Evolutionary conservation across 306 rosid species (phyloP).

Genomic region (Calophaca sinica): DNA sequence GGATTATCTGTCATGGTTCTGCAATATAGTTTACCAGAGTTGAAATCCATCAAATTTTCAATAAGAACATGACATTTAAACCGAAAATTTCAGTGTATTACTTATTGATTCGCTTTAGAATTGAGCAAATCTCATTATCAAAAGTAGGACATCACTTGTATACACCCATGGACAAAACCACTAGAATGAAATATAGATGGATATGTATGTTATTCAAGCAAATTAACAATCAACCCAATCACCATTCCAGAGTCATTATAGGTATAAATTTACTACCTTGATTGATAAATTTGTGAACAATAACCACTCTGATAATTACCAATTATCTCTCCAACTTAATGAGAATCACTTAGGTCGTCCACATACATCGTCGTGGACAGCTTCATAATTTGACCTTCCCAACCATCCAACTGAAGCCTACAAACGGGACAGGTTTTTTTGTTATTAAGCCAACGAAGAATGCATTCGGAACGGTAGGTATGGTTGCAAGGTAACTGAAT

Average conservation of each 20-base stretch:
- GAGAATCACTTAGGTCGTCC: background rate
- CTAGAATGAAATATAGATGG: background rate
- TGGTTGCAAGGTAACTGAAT: constrained; percentile 74
- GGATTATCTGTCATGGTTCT: background rate
- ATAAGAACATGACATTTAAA: background rate
- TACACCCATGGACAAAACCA: background rate
- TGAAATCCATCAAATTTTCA: background rate
- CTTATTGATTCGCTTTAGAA: background rate
- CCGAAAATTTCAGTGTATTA: background rate
- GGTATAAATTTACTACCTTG: background rate
- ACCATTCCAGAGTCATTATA: background rate
- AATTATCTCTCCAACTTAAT: background rate
- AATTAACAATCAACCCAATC: constrained; percentile 18
- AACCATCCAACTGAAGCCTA: constrained; percentile 48
- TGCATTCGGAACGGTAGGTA: constrained; percentile 64
- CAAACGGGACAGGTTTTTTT: constrained; percentile 84
- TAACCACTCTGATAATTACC: background rate
- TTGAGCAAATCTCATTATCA: background rate
- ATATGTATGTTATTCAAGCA: background rate
- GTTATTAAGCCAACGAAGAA: constrained; percentile 74
- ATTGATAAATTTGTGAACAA: background rate
- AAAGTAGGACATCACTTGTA: no score
- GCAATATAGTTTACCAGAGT: background rate
- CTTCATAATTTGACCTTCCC: constrained; percentile 18
- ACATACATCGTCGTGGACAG: constrained; percentile 33